Base-by-base conservation (phyloP, 805 yeast genomes). In the Wickerhamomyces subpelliculosus region DNA sequence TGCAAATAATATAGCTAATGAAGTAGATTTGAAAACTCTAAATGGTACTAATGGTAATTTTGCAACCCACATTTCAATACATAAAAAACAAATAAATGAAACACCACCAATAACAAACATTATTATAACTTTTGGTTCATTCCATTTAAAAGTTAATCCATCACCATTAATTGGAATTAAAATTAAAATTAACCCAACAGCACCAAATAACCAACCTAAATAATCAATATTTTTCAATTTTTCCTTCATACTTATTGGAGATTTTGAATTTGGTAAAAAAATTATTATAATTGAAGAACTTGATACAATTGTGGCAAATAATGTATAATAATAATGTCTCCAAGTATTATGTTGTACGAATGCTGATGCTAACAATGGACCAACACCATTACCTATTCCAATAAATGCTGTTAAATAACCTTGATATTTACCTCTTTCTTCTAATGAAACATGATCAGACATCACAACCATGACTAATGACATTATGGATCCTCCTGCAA, bases 91-190 rank as follows among this genome's bases (percentile, higher is more conserved):
- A 1, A 67, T 41, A 18, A 72, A 60, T 20, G 65, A 57, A 0
- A 55, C 37, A 1, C 63, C 70, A 19, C 80, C 79, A 27, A 72
- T 43, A 4, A 58, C 53, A 28, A 74, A 52, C 57, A 70, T 56
- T 7, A 59, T 37, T 11, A 74, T 67, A 13, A 65, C 64, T 17
- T 60, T 41, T 3, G 68, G 55, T 12, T 70, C 70, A 46, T 67
- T 47, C 88, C 88, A 82, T 0, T 62, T 54, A 50, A 67, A 78
- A 10, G 70, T 60, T 8, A 72, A 60, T 3, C 86, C 86, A 26
- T 86, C 87, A 14, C 80, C 79, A 44, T 70, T 68, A 17, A 77
- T 52, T 3, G 81, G 80, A n/a, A 78, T 64, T 61, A 17, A 59
- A 4, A 79, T 42, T 4, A 78, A 53, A 0, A 75, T 70, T 21